Base-by-base conservation (phyloP, 2,329 filamentous ascomycete species). In the Ophiobolus disseminans region DNA sequence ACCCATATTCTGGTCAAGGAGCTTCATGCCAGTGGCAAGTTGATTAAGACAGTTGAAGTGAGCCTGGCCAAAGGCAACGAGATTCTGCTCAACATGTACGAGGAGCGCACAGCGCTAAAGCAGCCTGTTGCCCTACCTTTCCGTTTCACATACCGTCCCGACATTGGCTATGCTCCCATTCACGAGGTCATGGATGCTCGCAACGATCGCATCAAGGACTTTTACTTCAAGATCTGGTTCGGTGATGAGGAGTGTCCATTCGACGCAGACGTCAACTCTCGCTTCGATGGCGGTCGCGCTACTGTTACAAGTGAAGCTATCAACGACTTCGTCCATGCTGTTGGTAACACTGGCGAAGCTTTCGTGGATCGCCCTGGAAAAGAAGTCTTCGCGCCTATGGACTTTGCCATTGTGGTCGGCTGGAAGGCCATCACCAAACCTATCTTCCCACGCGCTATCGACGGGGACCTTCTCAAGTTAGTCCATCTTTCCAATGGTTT, bases 401-500 rank as follows among this genome's bases (percentile, higher is more conserved):
- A 99, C 75, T 99, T 96, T 67, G 92, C 92, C 59, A 96, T 97
- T 60, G 92, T 97, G n/a, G 89, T 95, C 40, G 92, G 92, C 55
- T 97, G 92, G 92, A 97, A 99, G 79, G 94, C 94, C 34, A 99
- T 99, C 68, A 99, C 92, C 9, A 97, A 97, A 82, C 94, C 94
- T 11, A 99, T 99, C 75, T 99, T 99, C 83, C 94, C 94, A 58
- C 87, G 91, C 62, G 90, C 86, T 53, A 97, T 99, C 65, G 94
- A 99, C 63, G 94, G 95, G 58, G 94, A 99, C 70, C 80, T 99
- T 44, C 82, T 99, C 53, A 97, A 96, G 78, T 86, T 99, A 44
- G 93, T 99, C 10, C 94, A 99, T 76, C 78, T 99, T 53, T 97
- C 94, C 39, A 99, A 99, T 74, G 88, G 90, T 55, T 99, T 97